Base-by-base conservation (phyloP, 1,139 yeast genomes). In the Kurtzmaniella quercitrusa region DNA sequence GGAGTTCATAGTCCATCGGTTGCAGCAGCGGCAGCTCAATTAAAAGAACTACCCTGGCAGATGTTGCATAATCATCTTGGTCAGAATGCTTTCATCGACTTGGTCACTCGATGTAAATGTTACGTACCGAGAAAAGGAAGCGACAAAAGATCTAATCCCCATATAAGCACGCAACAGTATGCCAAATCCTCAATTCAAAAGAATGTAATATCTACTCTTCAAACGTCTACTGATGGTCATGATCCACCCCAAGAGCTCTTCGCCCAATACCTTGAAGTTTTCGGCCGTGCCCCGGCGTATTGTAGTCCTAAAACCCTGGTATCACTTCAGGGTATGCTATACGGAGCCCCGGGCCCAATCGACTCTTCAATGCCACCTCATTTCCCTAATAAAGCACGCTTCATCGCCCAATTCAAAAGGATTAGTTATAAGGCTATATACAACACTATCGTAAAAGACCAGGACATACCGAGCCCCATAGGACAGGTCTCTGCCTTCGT, bases 31-130 rank as follows among this genome's bases (percentile, higher is more conserved):
- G 58, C 57, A 7, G 65, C 60, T 40, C 46, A 50, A 3, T 48
- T 77, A 23, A 73, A 73, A 45, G 51, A 61, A 2, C 51, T 60
- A 5, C 47, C 54, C n/a, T 75, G 81, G 73, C 61, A 63, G 17
- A 48, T 55, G 6, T 45, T 76, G 0, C 68, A 57, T 45, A 42
- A 45, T 1, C 41, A 58, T 1, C 48, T 75, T 0, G 80, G 81
- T 0, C 46, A 46, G 11, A 44, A 44, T 1, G 44, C 41, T 1
- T 75, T 75, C 50, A 34, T 66, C 5, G 47, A 60, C 3, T 43
- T 77, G 40, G 18, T 78, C 15, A 19, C 16, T 18, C 12, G 21
- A 10, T 10, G 16, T 10, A 19, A 15, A 19, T 36, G 38, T 19
- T 36, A 19, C 19, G 31, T 27, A 5, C 31, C 14, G 4, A 6